These are phyloP conservation scores for Phaeosphaeriaceae sp. DNA, from an alignment of 2,329 filamentous ascomycete genomes.

Conservation along the genomic window DNA sequence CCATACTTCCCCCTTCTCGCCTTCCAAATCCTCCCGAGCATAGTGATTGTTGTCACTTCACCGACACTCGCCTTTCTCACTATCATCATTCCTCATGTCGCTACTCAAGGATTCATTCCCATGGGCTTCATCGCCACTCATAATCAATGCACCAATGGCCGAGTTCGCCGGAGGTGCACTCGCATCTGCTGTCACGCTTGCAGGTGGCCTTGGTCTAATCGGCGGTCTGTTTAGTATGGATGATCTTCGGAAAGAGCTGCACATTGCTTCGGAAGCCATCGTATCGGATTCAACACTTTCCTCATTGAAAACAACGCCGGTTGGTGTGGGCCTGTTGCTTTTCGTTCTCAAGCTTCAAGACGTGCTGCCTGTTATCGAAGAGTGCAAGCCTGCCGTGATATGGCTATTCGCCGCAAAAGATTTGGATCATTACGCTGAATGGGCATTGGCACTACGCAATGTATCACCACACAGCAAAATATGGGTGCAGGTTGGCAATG, in stretches of 20 bases:
- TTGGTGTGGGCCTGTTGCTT: constrained; percentile 68
- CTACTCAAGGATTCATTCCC: constrained; percentile 44
- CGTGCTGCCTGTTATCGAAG: constrained; percentile 58
- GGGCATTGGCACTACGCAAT: constrained; percentile 41
- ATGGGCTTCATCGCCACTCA: constrained; percentile 63
- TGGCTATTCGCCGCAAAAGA: constrained; percentile 70
- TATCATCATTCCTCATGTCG: constrained; percentile 15
- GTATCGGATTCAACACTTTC: constrained; percentile 19
- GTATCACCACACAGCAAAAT: constrained; percentile 52
- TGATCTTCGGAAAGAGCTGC: constrained; percentile 39
- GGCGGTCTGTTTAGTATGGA: constrained; percentile 46
- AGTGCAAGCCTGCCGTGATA: constrained; percentile 63
- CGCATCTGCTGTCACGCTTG: constrained; percentile 65
- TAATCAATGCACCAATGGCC: constrained; percentile 72
- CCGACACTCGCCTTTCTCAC: not conserved
- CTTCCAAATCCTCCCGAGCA: not conserved
- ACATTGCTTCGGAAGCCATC: constrained; percentile 22
- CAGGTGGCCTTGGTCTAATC: constrained; percentile 55
- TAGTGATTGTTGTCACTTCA: not conserved
- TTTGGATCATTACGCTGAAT: constrained; percentile 45
- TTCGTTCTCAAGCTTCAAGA: constrained; percentile 54
- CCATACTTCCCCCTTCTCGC: no score
- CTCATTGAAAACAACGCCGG: constrained; percentile 47
- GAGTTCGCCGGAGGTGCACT: constrained; percentile 63
- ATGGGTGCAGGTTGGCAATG: constrained; percentile 68